Base-by-base conservation (phyloP, 2,329 filamentous ascomycete genomes). In the Pseudogymnoascus sp. region DNA sequence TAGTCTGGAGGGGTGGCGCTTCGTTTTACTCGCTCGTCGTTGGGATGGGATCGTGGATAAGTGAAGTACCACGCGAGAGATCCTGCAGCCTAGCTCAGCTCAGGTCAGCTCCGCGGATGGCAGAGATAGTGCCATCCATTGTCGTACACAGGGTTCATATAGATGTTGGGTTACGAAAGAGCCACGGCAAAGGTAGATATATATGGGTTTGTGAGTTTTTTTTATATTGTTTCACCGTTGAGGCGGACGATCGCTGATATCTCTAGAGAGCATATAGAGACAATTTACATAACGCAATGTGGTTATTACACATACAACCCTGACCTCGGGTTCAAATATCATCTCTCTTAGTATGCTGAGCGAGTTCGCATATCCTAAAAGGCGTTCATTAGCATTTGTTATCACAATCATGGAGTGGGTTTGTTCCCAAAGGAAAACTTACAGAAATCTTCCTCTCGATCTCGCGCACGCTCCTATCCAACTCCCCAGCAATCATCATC, bases 361-460 rank as follows among this genome's bases (percentile, higher is more conserved):
- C 81, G 73, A 60, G 81, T 84, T 63, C 81, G 76, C 78, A 84
- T 84, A 72, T 84, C 81, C 79, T 82, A 60, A 12, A 33, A 35
- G 28, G 14, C 19, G 12, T 35, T 28, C 19, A 36, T 42, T 9
- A 39, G 38, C 49, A 58, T 72, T 68, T 71, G 68, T 41, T 14
- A 62, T 25, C n/a, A 33, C 58, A 60, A 55, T 49, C 30, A 30
- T 1, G 11, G 4, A 58, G 38, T 42, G 33, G 19, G 23, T 11
- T 11, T 19, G 19, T 19, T 19, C 19, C 19, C 19, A 25, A 39
- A 23, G 23, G 9, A 42, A 30, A 42, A 76, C 79, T 73, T 75
- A 83, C 81, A 67, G 90, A 92, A 72, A 99, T 93, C 78, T 97
- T 97, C 71, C 94, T 87, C 80, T 99, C 95, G 71, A 99, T 94